Evolutionary conservation across 805 yeast species (phyloP).

Genomic region (Lachancea meyersii): DNA sequence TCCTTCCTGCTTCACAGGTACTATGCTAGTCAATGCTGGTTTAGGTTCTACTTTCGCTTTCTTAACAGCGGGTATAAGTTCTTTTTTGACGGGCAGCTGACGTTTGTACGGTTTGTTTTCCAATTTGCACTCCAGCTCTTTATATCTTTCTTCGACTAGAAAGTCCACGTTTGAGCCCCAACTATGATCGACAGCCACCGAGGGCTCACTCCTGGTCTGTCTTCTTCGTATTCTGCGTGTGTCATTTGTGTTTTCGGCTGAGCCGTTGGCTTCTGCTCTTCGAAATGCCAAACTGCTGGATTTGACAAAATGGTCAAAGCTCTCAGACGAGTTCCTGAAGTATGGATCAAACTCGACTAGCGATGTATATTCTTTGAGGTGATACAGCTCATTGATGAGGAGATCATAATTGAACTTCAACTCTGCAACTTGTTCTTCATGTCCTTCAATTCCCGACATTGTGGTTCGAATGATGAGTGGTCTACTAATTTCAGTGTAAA

Average conservation of each 20-base stretch:
- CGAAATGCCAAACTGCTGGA: slow-evolving; percentile 31
- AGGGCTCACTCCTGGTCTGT: slow-evolving; percentile 9
- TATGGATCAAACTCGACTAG: slow-evolving; percentile 57
- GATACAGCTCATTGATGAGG: slow-evolving; percentile 55
- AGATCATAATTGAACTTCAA: slow-evolving; percentile 42
- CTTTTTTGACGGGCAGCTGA: neutral
- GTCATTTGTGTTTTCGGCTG: slow-evolving; percentile 23
- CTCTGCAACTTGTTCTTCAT: slow-evolving; percentile 36
- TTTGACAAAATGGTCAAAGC: slow-evolving; percentile 32
- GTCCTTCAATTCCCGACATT: slow-evolving; percentile 3
- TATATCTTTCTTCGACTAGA: slow-evolving; percentile 18
- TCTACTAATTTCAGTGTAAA: neutral
- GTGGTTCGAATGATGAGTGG: neutral
- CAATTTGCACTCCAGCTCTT: slow-evolving; percentile 10
- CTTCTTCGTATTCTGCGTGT: slow-evolving; percentile 16
- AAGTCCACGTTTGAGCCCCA: slow-evolving; percentile 9
- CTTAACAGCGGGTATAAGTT: neutral
- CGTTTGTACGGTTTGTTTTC: slow-evolving; percentile 4
- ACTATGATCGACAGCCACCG: neutral
- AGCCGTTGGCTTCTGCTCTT: slow-evolving; percentile 33
- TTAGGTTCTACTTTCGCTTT: slow-evolving; percentile 2
- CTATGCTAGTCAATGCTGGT: neutral
- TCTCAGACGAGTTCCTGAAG: slow-evolving; percentile 31
- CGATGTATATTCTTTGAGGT: slow-evolving; percentile 54
- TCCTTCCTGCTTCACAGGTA: slow-evolving; percentile 1